Percentiles rank a stretch among this genome's conserved stretches.
Evolutionary conservation across 2,329 filamentous ascomycete genomes (phyloP).

Genomic region (Phialophora tarda): DNA sequence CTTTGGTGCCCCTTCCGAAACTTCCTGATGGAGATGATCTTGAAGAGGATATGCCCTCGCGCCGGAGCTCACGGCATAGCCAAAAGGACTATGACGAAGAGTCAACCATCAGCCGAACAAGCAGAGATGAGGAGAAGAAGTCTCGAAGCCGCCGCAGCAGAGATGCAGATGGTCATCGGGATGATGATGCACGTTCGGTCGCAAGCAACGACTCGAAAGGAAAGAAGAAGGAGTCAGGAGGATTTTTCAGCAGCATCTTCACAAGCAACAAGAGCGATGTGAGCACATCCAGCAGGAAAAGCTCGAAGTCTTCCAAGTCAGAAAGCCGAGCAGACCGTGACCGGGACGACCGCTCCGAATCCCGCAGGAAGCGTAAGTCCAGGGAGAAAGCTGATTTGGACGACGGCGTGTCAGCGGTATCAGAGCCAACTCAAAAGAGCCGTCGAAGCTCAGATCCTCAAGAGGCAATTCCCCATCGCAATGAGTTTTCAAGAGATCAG

Average conservation of each 20-base stretch:
- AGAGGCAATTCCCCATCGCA: constrained; percentile 40
- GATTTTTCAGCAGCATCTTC: constrained; percentile 49
- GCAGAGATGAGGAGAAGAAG: constrained; percentile 43
- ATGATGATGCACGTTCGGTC: constrained; percentile 31
- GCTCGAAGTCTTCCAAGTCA: constrained; percentile 45
- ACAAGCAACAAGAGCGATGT: constrained; percentile 36
- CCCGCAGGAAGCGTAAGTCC: constrained; percentile 41
- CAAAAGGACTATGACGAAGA: constrained; percentile 47
- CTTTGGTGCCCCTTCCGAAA: constrained; percentile 25
- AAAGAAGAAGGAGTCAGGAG: constrained; percentile 42
- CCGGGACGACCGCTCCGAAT: constrained; percentile 45
- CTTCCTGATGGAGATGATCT: constrained; percentile 32
- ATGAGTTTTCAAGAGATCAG: constrained; percentile 42
- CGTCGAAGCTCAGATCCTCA: constrained; percentile 24
- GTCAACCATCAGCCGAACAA: constrained; percentile 46
- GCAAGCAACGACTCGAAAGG: constrained; percentile 38
- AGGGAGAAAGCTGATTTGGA: constrained; percentile 26
- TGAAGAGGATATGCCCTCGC: constrained; percentile 41
- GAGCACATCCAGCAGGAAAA: constrained; percentile 38
- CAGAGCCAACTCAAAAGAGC: constrained; percentile 20
- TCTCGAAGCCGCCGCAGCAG: constrained; percentile 42
- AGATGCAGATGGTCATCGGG: constrained; percentile 38
- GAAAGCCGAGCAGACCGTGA: constrained; percentile 47
- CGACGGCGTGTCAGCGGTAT: constrained; percentile 20
- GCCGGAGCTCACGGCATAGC: constrained; percentile 43